A percentile compares a stretch with the other conserved stretches of the same genome.
These are phyloP conservation scores for Sporothrix pseudoabietina DNA, from an alignment of 2,329 filamentous ascomycete species.

Conservation along the genomic window DNA sequence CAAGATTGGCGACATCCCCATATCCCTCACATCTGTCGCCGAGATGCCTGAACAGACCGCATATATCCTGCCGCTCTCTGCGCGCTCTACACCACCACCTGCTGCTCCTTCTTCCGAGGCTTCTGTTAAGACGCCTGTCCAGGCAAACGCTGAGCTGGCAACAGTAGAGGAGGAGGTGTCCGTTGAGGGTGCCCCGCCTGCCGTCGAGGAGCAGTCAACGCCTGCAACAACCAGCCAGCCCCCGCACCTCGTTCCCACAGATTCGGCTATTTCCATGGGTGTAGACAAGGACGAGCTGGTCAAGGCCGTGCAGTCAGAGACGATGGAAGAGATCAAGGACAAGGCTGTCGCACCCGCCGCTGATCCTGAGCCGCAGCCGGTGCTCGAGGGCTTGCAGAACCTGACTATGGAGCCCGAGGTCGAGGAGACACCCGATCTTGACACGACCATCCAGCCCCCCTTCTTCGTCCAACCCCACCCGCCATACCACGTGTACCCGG, in stretches of 20 bases:
- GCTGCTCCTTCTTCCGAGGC: background rate
- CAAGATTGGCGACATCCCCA: conserved; percentile 74
- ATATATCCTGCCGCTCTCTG: conserved; percentile 64
- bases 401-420: conserved; percentile 44
- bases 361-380: conserved; percentile 34
- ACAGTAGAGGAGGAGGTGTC: conserved; percentile 24
- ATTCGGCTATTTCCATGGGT: conserved; percentile 53
- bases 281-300: conserved; percentile 29
- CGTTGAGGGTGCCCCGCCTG: conserved; percentile 31
- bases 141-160: background rate
- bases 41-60: conserved; percentile 75
- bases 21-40: conserved; percentile 68
- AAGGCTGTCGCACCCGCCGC: conserved; percentile 24
- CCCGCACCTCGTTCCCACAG: conserved; percentile 46
- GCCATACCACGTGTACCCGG: conserved; percentile 87
- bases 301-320: conserved; percentile 31
- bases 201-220: background rate
- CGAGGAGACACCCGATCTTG: conserved; percentile 43
- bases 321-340: background rate
- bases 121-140: conserved; percentile 31
- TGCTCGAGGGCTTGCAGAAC: conserved; percentile 36
- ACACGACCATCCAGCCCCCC: conserved; percentile 72
- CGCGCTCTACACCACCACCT: conserved; percentile 40
- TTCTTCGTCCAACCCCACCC: conserved; percentile 91
- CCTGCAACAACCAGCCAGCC: conserved; percentile 30